phyloP scores from a whole-genome alignment of 2,329 filamentous ascomycete species.

The Ploettnerulaceae sp. region DNA sequence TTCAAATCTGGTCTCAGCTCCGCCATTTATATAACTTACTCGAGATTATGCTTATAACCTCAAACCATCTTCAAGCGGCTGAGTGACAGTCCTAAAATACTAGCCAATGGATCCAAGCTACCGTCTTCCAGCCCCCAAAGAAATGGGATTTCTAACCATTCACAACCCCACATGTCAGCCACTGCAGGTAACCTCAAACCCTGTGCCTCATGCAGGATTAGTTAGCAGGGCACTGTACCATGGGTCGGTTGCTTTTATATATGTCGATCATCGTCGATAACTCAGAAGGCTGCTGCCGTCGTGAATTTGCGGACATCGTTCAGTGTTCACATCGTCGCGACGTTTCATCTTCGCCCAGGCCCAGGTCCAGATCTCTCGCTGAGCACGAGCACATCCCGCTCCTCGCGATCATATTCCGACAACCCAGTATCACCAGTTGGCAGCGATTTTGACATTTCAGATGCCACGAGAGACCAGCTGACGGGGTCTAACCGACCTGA shows the following conservation, averaged over 20 bases:
- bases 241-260: neutral
- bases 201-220: neutral
- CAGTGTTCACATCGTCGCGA: neutral
- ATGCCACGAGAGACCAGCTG: neutral
- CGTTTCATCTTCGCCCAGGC: neutral
- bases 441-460: neutral
- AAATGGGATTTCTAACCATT: neutral
- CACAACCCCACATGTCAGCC: neutral
- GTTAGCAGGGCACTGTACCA: neutral
- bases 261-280: neutral
- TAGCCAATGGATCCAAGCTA: neutral
- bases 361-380: neutral
- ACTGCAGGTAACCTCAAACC: neutral
- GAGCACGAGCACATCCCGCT: neutral
- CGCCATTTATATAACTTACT: no score
- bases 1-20: no score
- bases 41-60: no score
- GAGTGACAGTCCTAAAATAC: neutral
- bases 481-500: no score
- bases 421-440: neutral
- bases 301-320: no score
- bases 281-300: no score
- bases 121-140: neutral
- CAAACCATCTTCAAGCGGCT: neutral
- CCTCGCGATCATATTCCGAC: neutral